These are phyloP conservation scores for Boletus reticuloceps DNA, from an alignment of 768 basidiomycete species.

Conservation along the genomic window DNA sequence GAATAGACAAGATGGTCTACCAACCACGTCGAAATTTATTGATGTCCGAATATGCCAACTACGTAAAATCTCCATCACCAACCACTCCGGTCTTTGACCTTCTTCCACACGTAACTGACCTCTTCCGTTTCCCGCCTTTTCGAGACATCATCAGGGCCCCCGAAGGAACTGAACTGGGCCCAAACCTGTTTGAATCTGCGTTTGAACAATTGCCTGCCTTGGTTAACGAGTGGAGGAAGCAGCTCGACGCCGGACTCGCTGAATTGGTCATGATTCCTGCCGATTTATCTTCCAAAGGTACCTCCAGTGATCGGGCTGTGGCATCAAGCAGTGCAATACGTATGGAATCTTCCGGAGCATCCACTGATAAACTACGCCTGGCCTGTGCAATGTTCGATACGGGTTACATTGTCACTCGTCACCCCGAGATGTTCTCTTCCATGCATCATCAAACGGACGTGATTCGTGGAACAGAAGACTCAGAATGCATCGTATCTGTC, in stretches of 20 bases:
- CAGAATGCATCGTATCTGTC: neutral
- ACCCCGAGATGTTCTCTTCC: neutral
- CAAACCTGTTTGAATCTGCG: neutral
- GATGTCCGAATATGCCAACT: neutral
- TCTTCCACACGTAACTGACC: constrained; percentile 1
- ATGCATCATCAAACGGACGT: neutral
- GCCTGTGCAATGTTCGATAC: constrained; percentile 1
- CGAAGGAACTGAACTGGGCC: neutral
- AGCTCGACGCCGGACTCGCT: constrained; percentile 1
- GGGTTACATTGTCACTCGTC: neutral
- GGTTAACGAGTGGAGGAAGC: neutral
- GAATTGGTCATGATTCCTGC: neutral
- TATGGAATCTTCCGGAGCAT: too few relatives aligned
- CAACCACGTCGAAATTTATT: neutral
- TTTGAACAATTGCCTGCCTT: constrained; percentile 4
- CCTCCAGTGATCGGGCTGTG: too few relatives aligned
- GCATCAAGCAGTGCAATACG: neutral
- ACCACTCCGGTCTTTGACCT: neutral
- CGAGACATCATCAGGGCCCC: neutral
- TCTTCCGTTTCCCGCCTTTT: neutral
- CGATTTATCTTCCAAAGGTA: neutral
- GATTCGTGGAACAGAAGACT: too few relatives aligned
- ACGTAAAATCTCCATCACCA: neutral
- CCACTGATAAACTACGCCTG: neutral
- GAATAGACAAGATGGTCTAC: neutral